Conservation (phyloP, 2,329 filamentous ascomycete species). For the Microdochium paspali region DNA sequence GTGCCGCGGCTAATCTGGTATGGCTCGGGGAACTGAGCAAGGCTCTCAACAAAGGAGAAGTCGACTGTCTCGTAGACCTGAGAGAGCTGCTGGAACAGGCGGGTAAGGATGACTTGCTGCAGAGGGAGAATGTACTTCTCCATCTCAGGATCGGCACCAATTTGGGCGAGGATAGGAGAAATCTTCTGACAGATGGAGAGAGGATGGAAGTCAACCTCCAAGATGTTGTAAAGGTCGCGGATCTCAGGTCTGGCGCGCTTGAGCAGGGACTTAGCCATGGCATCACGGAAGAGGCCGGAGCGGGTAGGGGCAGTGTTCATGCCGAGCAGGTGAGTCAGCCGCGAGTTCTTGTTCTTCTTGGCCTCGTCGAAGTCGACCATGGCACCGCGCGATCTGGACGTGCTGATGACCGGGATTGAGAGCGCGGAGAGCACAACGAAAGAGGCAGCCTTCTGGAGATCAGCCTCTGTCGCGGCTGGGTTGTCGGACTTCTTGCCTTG, state of each 20-base stretch:
- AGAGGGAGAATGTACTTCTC: conserved; percentile 91
- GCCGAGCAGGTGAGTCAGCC: conserved; percentile 88
- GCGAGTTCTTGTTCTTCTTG: conserved; percentile 97
- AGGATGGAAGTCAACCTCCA: conserved; percentile 98
- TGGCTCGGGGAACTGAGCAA: conserved; percentile 91
- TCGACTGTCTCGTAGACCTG: conserved; percentile 99
- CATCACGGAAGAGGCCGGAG: conserved; percentile 88
- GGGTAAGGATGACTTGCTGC: conserved; percentile 96
- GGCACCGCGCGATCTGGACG: conserved; percentile 86
- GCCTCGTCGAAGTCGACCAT: conserved; percentile 96
- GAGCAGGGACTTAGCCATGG: conserved; percentile 86
- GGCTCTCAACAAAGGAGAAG: conserved; percentile 82
- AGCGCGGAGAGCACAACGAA: conserved; percentile 92
- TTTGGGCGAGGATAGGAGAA: conserved; percentile 87
- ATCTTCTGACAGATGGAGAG: conserved; percentile 99
- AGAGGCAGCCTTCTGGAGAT: conserved; percentile 88
- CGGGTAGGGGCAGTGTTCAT: conserved; percentile 87
- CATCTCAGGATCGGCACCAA: conserved; percentile 91
- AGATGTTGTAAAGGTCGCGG: conserved; percentile 92
- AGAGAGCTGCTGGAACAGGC: conserved; percentile 96
- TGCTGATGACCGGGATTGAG: conserved; percentile 99
- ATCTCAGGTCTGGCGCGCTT: conserved; percentile 92
- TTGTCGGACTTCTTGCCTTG: conserved; percentile 92
- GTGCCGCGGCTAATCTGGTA: conserved; percentile 86
- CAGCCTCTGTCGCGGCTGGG: conserved; percentile 77